phyloP scores from a whole-genome alignment of 495 filamentous ascomycete species.

The Pyronema omphalodes region DNA sequence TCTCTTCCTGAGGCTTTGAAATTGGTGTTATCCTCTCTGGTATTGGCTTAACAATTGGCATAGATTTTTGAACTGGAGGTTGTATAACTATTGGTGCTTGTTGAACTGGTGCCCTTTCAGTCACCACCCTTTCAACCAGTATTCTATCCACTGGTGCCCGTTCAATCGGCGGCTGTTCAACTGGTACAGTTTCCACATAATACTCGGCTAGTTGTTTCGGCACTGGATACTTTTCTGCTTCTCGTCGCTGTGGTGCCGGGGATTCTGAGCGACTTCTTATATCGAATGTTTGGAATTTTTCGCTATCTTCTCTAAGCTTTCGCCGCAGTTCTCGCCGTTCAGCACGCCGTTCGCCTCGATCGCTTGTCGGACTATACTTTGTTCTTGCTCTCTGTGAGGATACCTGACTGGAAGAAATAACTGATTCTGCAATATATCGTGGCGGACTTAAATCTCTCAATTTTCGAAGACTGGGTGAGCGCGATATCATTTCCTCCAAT shows the following conservation, averaged over 20 bases:
- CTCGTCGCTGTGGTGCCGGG: background rate
- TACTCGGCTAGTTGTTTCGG: no score
- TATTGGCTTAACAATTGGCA: background rate
- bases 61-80: background rate
- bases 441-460: background rate
- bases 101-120: background rate
- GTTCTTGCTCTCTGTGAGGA: background rate
- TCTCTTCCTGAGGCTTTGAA: background rate
- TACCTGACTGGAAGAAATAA: background rate
- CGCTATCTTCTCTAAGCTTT: background rate
- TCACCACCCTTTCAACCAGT: background rate
- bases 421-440: no score
- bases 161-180: no score
- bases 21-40: background rate
- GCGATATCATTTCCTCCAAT: background rate
- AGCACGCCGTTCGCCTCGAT: conserved; percentile 1
- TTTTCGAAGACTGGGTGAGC: background rate
- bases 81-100: background rate
- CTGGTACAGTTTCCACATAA: no score
- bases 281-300: background rate
- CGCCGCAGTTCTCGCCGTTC: conserved; percentile 2
- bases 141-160: no score
- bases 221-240: background rate
- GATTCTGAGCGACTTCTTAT: background rate
- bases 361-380: conserved; percentile 1